Evolutionary conservation across 2,329 filamentous ascomycete genomes (phyloP).

Genomic region (Pyrenochaeta sp.): DNA sequence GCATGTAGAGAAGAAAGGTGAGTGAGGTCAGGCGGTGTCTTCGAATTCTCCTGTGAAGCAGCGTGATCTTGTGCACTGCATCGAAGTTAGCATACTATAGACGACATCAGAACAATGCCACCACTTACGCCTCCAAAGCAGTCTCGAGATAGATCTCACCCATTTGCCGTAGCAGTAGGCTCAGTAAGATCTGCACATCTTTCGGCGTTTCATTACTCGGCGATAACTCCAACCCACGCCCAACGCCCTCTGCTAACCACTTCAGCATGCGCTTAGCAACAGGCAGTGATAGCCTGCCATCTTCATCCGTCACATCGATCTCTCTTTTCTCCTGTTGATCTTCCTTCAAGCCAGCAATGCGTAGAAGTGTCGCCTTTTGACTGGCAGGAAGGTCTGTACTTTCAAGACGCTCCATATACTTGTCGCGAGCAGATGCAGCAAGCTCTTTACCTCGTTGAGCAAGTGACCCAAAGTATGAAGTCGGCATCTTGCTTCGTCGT

Average conservation of each 20-base stretch:
- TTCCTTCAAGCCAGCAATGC: conserved; percentile 83
- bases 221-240: conserved; percentile 88
- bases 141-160: conserved; percentile 80
- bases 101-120: neutral
- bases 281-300: conserved; percentile 81
- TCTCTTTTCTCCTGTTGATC: conserved; percentile 81
- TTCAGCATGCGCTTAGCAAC: conserved; percentile 98
- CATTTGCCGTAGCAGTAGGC: conserved; percentile 85
- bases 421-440: conserved; percentile 85
- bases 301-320: conserved; percentile 88
- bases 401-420: conserved; percentile 87
- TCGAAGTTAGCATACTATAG: conserved; percentile 15
- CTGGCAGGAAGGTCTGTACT: conserved; percentile 87
- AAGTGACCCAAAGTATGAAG: conserved; percentile 90
- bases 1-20: conserved; percentile 82
- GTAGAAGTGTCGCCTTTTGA: conserved; percentile 88
- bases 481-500: conserved; percentile 83
- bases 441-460: conserved; percentile 90
- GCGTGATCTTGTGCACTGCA: conserved; percentile 69
- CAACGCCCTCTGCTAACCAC: conserved; percentile 95
- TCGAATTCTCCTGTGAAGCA: conserved; percentile 78
- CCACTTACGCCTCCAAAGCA: conserved; percentile 65
- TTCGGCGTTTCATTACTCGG: conserved; percentile 89
- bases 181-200: conserved; percentile 85
- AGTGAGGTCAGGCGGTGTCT: conserved; percentile 84